These are phyloP conservation scores for Penicillium silybi DNA, from an alignment of 495 filamentous ascomycete species.

Conservation along the genomic window DNA sequence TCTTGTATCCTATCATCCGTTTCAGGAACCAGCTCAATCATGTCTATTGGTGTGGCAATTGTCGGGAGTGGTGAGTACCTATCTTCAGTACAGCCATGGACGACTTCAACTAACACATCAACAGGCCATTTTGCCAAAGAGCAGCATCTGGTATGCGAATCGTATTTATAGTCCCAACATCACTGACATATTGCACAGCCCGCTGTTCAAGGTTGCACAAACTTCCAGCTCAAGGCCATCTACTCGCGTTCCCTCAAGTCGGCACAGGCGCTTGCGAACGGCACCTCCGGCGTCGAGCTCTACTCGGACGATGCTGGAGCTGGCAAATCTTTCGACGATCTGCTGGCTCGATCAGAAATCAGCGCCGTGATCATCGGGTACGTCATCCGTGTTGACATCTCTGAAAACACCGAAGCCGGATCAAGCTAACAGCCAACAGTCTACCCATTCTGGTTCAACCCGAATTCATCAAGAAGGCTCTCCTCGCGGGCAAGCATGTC, in stretches of 20 bases:
- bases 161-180: no score
- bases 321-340: slow-evolving; percentile 50
- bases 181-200: slow-evolving; percentile 36
- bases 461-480: slow-evolving; percentile 39
- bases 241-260: slow-evolving; percentile 59
- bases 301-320: slow-evolving; percentile 59
- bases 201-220: slow-evolving; percentile 42
- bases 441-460: slow-evolving; percentile 39
- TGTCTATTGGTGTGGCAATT: slow-evolving; percentile 58
- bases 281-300: slow-evolving; percentile 44
- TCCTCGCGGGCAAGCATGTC: slow-evolving; percentile 73
- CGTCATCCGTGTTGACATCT: slow-evolving; percentile 7
- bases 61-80: slow-evolving; percentile 59
- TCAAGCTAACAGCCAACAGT: slow-evolving; percentile 29
- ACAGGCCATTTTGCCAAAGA: slow-evolving; percentile 48
- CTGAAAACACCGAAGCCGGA: background rate
- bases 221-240: slow-evolving; percentile 54
- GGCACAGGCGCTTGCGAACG: slow-evolving; percentile 36
- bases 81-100: slow-evolving; percentile 17
- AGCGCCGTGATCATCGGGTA: slow-evolving; percentile 65
- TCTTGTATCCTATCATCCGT: background rate
- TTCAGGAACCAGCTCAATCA: background rate
- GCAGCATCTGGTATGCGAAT: slow-evolving; percentile 35
- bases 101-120: slow-evolving; percentile 3
- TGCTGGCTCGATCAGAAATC: slow-evolving; percentile 64